Evolutionary conservation across 352 stramenopile species (phyloP).

Genomic region (Phytophthora niederhauseri): DNA sequence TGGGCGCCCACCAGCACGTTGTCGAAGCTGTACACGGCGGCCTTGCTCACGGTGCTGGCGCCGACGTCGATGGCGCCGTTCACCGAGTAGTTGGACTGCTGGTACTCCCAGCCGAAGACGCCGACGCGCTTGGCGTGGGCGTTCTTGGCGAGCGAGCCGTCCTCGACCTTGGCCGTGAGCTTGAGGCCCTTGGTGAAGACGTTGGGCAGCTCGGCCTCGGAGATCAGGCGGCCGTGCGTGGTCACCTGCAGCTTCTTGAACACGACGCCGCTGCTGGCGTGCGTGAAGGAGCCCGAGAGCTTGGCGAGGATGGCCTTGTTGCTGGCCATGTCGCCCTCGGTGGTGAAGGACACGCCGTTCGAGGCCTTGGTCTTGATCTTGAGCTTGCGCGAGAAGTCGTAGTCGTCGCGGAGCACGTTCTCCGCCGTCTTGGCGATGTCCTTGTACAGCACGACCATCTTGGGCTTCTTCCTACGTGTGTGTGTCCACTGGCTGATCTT

Average conservation of each 20-base stretch:
- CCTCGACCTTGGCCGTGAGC: slow-evolving; percentile 85
- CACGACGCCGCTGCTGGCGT: slow-evolving; percentile 60
- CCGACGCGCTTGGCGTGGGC: slow-evolving; percentile 72
- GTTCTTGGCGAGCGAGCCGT: slow-evolving; percentile 83
- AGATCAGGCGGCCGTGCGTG: slow-evolving; percentile 76
- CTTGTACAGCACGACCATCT: slow-evolving; percentile 85
- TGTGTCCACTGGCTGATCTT: slow-evolving; percentile 44
- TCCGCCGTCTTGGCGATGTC: slow-evolving; percentile 88
- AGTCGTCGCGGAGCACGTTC: slow-evolving; percentile 88
- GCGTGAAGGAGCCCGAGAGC: slow-evolving; percentile 76
- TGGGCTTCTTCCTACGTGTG: background rate
- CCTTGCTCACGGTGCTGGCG: slow-evolving; percentile 61
- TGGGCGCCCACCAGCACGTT: slow-evolving; percentile 79
- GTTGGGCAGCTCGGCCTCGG: slow-evolving; percentile 83
- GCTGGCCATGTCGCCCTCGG: slow-evolving; percentile 82
- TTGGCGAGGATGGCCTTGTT: slow-evolving; percentile 91
- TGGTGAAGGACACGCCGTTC: slow-evolving; percentile 88
- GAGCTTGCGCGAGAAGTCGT: slow-evolving; percentile 91
- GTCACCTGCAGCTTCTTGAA: slow-evolving; percentile 92
- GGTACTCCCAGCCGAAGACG: slow-evolving; percentile 82
- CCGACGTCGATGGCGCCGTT: slow-evolving; percentile 66
- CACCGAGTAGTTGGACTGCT: slow-evolving; percentile 64
- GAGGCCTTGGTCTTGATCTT: slow-evolving; percentile 92
- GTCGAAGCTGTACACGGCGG: slow-evolving; percentile 78
- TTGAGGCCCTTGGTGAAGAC: slow-evolving; percentile 82